Base-by-base conservation (phyloP, 2,329 filamentous ascomycete species). In the Fusarium virguliforme region DNA sequence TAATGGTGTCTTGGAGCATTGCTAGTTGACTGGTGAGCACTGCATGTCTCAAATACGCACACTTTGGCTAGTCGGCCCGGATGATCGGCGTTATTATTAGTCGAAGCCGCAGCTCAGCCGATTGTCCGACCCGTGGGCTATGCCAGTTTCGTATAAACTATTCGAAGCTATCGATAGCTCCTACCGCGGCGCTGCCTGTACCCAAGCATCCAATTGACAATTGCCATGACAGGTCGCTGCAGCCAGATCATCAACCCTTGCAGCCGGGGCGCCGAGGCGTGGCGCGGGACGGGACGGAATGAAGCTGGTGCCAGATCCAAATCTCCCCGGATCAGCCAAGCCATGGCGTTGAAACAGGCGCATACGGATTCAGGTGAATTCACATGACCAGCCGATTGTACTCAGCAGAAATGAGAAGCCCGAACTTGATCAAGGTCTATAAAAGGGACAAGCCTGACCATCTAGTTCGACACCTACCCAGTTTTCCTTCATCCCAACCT, bases 251-350 rank as follows among this genome's bases (percentile, higher is more conserved):
- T 46, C n/a, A 46, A 46, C 18, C 40, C 40, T 46, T 46, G 40
- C 40, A 46, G 40, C n/a, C n/a, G 40, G 40, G 40, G n/a, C 9
- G 40, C n/a, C n/a, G 40, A 46, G n/a, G n/a, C n/a, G 22, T 15
- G 18, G 40, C 40, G 18, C 18, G 18, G 18, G 18, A 46, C n/a
- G 40, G 40, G 40, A 46, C 40, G 40, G n/a, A 46, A 46, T 46
- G 9, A 8, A 46, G 18, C n/a, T 46, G 9, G 9, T 46, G 40
- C 18, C 18, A 24, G 7, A 12, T 18, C 22, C 22, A 46, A 46
- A 46, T 24, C 40, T 46, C 40, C n/a, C 7, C 40, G 18, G 40
- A 46, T 24, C 40, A 46, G 40, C 40, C 40, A 46, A 46, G 40
- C 40, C 22, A 46, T 46, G n/a, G 40, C n/a, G 38, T 46, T 46